A percentile compares a stretch with the other conserved stretches of the same genome.
phyloP scores from a whole-genome alignment of 106 monocot species.

The Phalaenopsis equestris region DNA sequence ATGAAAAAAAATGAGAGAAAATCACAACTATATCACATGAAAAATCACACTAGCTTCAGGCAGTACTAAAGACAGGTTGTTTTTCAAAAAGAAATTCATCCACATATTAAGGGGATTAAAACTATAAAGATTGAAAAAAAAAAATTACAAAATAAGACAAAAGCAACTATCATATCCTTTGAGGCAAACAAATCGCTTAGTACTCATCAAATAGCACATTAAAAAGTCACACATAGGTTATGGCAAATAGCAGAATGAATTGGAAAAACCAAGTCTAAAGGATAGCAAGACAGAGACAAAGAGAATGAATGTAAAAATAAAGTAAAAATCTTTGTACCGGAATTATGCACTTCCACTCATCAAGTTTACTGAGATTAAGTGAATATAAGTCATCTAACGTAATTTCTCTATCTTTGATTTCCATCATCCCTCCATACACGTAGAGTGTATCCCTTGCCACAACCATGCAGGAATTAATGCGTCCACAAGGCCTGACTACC shows the following conservation, averaged over 20 bases:
- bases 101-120: background rate
- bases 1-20: background rate
- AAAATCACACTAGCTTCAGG: background rate
- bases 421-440: slow-evolving; percentile 97
- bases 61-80: background rate
- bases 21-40: background rate
- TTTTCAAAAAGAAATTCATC: background rate
- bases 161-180: background rate
- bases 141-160: background rate
- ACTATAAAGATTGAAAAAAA: background rate
- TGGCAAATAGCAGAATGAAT: background rate
- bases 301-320: background rate
- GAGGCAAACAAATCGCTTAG: background rate
- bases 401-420: slow-evolving; percentile 83
- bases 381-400: slow-evolving; percentile 97
- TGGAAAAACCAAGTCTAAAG: background rate
- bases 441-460: slow-evolving; percentile 76
- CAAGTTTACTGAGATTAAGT: slow-evolving; percentile 94
- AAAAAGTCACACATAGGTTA: background rate
- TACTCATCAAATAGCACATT: background rate
- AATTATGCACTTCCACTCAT: slow-evolving; percentile 98
- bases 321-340: slow-evolving; percentile 33
- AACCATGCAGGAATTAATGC: slow-evolving; percentile 87
- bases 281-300: background rate
- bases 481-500: slow-evolving; percentile 87